These are phyloP conservation scores for Acanthamoeba royreba DNA, from an alignment of 208 protist species.

Conservation along the genomic window DNA sequence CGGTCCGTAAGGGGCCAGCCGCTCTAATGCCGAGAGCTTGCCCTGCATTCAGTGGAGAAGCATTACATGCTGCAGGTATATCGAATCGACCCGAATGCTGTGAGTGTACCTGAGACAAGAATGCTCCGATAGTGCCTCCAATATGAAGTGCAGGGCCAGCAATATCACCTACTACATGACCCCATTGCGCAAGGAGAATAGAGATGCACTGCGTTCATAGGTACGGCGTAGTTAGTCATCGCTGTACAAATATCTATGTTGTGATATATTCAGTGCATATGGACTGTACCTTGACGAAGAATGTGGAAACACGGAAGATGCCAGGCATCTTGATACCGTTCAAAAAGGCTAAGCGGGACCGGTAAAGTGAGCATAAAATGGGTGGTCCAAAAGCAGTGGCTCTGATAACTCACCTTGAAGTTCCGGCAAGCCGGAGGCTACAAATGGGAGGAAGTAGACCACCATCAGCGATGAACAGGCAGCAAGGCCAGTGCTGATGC, in stretches of 20 bases:
- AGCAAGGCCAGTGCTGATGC: not conserved
- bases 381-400: not conserved
- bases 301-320: not conserved
- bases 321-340: not conserved
- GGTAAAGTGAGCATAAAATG: not conserved
- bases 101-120: not conserved
- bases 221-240: too few relatives aligned
- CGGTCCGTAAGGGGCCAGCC: not conserved
- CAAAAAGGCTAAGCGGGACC: not conserved
- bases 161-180: not conserved
- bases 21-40: not conserved
- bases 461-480: not conserved
- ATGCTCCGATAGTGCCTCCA: not conserved
- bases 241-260: too few relatives aligned
- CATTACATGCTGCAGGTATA: not conserved
- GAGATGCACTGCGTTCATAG: not conserved
- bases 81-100: not conserved
- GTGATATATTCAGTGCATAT: too few relatives aligned
- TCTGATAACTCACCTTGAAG: not conserved
- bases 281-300: not conserved
- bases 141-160: not conserved
- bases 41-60: not conserved
- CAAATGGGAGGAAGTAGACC: not conserved
- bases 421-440: not conserved
- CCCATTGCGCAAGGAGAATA: not conserved